A percentile compares a stretch with the other conserved stretches of the same genome.
Conservation (phyloP, 225 moss, liverwort and hornwort species). For the Climacium dendroides region DNA sequence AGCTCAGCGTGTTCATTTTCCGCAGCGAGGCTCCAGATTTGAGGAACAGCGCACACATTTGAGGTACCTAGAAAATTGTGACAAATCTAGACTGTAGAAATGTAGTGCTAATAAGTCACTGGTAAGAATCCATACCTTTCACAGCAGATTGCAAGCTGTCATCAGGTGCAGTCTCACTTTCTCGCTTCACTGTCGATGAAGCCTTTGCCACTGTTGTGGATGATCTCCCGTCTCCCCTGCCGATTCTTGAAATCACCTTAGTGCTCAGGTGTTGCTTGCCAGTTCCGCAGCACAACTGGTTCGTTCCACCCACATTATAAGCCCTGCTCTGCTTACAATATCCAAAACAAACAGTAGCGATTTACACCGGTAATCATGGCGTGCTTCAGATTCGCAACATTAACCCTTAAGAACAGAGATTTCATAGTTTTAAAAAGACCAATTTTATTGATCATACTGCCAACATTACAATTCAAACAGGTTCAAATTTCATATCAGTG, state of each 20-base stretch:
- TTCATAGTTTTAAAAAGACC: not conserved
- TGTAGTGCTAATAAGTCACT: not conserved
- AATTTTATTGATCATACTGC: not conserved
- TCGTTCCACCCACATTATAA: not conserved
- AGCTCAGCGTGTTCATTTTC: not conserved
- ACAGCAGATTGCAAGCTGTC: slow-evolving; percentile 35
- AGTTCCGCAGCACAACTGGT: not conserved
- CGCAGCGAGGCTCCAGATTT: not conserved
- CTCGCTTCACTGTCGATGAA: slow-evolving; percentile 23
- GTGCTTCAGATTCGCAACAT: not conserved
- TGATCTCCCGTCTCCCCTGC: not conserved
- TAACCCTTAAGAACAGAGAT: not conserved
- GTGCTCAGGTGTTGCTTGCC: not conserved
- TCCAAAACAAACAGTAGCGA: not conserved
- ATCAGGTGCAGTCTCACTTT: slow-evolving; percentile 6
- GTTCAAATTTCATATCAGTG: not conserved
- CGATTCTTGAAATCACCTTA: not conserved
- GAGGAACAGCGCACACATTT: not conserved
- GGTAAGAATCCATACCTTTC: slow-evolving; percentile 9
- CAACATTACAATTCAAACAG: not conserved
- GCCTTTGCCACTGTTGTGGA: not conserved
- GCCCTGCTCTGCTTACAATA: slow-evolving; percentile 2
- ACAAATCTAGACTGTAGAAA: not conserved
- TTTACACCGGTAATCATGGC: not conserved
- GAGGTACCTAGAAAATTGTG: not conserved